Conservation (phyloP, 495 filamentous ascomycete species). For the Hypoxylon crocopeplum region DNA sequence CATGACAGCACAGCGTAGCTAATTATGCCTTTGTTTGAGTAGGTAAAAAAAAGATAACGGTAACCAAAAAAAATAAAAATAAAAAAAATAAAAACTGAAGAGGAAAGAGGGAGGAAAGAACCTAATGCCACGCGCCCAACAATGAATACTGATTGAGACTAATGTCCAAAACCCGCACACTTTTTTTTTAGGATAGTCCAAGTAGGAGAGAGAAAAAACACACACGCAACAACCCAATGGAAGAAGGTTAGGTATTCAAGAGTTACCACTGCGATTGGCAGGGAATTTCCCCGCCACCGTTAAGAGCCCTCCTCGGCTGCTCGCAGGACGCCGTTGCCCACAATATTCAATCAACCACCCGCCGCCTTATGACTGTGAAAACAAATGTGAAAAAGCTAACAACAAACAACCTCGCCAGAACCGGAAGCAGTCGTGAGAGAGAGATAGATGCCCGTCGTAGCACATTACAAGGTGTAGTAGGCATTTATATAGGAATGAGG, state of each 20-base stretch:
- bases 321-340: slow-evolving; percentile 15
- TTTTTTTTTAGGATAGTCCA: slow-evolving; percentile 8
- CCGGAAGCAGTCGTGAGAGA: slow-evolving; percentile 12
- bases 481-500: slow-evolving; percentile 29
- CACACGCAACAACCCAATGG: no score
- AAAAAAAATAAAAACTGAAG: neutral
- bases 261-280: no score
- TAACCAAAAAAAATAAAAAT: neutral
- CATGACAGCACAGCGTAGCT: slow-evolving; percentile 1
- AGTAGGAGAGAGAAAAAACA: neutral
- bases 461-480: slow-evolving; percentile 24
- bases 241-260: no score
- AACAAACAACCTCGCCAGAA: slow-evolving; percentile 10
- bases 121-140: slow-evolving; percentile 8
- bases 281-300: no score
- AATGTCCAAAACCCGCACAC: neutral
- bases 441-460: slow-evolving; percentile 24
- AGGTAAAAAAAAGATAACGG: neutral
- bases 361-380: neutral
- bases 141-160: neutral
- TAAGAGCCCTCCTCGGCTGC: neutral
- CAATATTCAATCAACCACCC: slow-evolving; percentile 5
- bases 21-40: slow-evolving; percentile 7
- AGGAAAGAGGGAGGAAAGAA: neutral
- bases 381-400: no score